A percentile compares a stretch with the other conserved stretches of the same genome.
These are phyloP conservation scores for Epichloe baconii DNA, from an alignment of 2,329 filamentous ascomycete species.

Conservation along the genomic window DNA sequence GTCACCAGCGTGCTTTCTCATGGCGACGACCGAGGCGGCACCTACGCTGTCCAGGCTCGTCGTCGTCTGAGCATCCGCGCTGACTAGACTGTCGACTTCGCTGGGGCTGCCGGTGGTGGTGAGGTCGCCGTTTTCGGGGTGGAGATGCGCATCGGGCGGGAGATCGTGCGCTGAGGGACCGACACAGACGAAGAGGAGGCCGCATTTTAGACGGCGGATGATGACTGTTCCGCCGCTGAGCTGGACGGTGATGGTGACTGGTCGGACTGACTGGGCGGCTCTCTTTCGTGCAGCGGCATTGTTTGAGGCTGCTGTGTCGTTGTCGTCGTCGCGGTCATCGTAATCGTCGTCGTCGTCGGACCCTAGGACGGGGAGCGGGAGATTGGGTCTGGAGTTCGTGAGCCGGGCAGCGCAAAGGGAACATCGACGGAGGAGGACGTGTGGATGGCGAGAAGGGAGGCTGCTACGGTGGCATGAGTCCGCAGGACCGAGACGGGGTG, in stretches of 20 bases:
- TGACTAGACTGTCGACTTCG: constrained; percentile 34
- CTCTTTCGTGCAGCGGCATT: not conserved
- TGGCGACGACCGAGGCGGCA: constrained; percentile 34
- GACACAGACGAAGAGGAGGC: constrained; percentile 49
- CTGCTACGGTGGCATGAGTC: constrained; percentile 50
- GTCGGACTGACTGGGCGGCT: constrained; percentile 16
- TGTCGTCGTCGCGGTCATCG: constrained; percentile 6
- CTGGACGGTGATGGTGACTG: constrained; percentile 42
- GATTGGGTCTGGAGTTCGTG: constrained; percentile 16
- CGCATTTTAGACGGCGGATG: constrained; percentile 43
- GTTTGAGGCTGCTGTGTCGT: constrained; percentile 2
- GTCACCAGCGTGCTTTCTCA: constrained; percentile 45
- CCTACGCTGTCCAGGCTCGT: constrained; percentile 25
- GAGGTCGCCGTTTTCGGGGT: constrained; percentile 19
- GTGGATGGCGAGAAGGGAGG: constrained; percentile 48
- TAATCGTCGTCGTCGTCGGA: constrained; percentile 15
- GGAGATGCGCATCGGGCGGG: constrained; percentile 11
- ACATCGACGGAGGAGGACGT: constrained; percentile 29
- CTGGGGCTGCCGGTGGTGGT: constrained; percentile 25
- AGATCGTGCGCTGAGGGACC: constrained; percentile 27
- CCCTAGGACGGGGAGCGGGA: constrained; percentile 12
- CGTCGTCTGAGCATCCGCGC: constrained; percentile 31
- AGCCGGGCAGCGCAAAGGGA: constrained; percentile 27
- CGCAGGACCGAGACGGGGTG: constrained; percentile 44
- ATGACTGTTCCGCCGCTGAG: constrained; percentile 45